These are phyloP conservation scores for Mycena citricolor DNA, from an alignment of 1,284 basidiomycete genomes.

Conservation along the genomic window DNA sequence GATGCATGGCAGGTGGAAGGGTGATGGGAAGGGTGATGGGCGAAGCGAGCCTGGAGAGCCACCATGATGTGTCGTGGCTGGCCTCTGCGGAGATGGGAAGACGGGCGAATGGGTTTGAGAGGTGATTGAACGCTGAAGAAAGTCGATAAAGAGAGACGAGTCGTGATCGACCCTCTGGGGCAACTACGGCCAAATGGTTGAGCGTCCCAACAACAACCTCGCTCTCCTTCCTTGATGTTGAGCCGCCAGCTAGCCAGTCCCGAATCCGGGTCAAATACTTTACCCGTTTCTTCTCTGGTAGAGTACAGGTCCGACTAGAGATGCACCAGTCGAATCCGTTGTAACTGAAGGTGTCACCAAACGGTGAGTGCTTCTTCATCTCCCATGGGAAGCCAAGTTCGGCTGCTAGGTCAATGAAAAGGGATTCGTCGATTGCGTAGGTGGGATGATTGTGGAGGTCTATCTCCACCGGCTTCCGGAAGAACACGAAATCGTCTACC, in stretches of 20 bases:
- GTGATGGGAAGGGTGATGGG: constrained; percentile 19
- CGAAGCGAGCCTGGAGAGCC: constrained; percentile 6
- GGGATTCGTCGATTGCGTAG: no score
- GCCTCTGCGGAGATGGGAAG: constrained; percentile 26
- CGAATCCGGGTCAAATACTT: constrained; percentile 23
- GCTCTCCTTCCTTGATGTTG: constrained; percentile 23
- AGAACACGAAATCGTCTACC: constrained; percentile 30
- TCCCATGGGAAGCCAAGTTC: no score
- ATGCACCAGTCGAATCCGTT: constrained; percentile 29
- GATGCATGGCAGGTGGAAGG: constrained; percentile 22
- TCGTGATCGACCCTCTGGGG: constrained; percentile 27
- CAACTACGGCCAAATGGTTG: constrained; percentile 34
- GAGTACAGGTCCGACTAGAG: constrained; percentile 19
- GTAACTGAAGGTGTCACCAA: constrained; percentile 17
- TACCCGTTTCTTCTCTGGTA: constrained; percentile 21
- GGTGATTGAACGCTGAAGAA: constrained; percentile 24
- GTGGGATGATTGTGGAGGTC: no score
- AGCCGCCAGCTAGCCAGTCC: constrained; percentile 18
- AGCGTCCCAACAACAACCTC: constrained; percentile 33
- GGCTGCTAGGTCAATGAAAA: no score
- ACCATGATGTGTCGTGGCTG: constrained; percentile 36
- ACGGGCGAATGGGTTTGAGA: constrained; percentile 10
- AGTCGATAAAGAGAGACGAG: constrained; percentile 31
- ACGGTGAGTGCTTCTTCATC: no score
- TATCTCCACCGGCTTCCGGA: no score